These are phyloP conservation scores for Lichtheimia ramosa DNA, from an alignment of 371 early-diverging fungal species.

Conservation along the genomic window DNA sequence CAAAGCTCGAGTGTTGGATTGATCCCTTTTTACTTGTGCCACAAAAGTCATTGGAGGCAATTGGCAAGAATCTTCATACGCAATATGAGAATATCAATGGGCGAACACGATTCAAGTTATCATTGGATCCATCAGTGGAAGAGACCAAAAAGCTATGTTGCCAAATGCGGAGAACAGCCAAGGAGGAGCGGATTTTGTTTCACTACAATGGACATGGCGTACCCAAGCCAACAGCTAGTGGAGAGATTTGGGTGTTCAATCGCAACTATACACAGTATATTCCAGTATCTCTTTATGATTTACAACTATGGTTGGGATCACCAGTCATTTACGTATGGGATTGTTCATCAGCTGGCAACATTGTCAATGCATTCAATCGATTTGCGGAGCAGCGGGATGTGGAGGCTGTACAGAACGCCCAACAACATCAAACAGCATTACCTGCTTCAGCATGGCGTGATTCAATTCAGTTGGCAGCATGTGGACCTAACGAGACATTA, in stretches of 20 bases:
- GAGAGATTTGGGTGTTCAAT: conserved; percentile 99
- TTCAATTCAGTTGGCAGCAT: conserved; percentile 94
- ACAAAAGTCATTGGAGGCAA: conserved; percentile 82
- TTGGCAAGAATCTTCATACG: conserved; percentile 85
- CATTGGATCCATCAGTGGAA: conserved; percentile 89
- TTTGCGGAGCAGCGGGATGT: conserved; percentile 86
- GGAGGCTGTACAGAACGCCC: conserved; percentile 51
- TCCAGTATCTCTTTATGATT: conserved; percentile 87
- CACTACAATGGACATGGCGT: conserved; percentile 99
- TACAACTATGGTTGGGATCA: conserved; percentile 94
- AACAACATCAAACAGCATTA: conserved; percentile 31
- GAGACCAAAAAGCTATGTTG: conserved; percentile 88
- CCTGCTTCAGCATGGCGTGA: conserved; percentile 68
- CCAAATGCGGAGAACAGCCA: conserved; percentile 80
- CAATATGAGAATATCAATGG: conserved; percentile 94
- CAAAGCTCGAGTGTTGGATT: conserved; percentile 93
- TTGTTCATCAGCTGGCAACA: conserved; percentile 91
- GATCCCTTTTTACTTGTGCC: conserved; percentile 85
- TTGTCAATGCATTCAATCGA: conserved; percentile 84
- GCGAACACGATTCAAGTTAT: conserved; percentile 83
- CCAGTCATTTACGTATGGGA: conserved; percentile 97
- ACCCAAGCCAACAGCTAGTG: conserved; percentile 91
- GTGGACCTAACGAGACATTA: conserved; percentile 80
- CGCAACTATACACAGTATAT: conserved; percentile 97
- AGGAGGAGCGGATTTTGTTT: conserved; percentile 93